A percentile compares a stretch with the other conserved stretches of the same genome.
Conservation (phyloP, 371 early-diverging fungal species). For the Haplosporangium sp. region DNA sequence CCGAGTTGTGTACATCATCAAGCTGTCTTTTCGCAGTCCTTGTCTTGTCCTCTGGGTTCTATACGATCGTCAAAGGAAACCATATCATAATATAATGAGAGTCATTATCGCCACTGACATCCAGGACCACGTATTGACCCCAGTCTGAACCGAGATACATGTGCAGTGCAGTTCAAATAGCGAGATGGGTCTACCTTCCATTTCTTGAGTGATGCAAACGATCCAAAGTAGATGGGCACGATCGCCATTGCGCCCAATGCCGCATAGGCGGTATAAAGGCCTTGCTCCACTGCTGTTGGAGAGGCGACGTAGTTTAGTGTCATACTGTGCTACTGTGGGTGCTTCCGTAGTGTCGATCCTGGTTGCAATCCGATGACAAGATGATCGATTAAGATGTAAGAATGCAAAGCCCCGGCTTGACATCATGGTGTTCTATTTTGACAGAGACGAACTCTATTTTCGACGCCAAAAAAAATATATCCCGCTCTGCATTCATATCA, state of each 20-base stretch:
- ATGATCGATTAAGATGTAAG: too few relatives aligned
- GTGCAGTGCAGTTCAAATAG: constrained; percentile 17
- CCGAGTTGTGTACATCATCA: constrained; percentile 66
- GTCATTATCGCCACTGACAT: background rate
- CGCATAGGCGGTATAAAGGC: constrained; percentile 82
- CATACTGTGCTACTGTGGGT: constrained; percentile 13
- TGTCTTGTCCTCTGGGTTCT: constrained; percentile 40
- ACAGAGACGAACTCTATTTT: too few relatives aligned
- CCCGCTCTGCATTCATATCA: too few relatives aligned
- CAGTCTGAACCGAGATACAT: background rate
- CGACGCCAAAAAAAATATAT: too few relatives aligned
- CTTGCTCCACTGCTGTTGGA: constrained; percentile 39
- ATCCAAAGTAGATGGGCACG: constrained; percentile 88
- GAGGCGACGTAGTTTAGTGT: constrained; percentile 19
- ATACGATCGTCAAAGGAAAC: background rate
- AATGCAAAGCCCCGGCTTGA: too few relatives aligned
- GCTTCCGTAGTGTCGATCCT: background rate
- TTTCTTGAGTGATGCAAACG: constrained; percentile 76
- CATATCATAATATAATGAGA: background rate
- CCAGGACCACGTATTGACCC: background rate
- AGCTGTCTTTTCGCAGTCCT: constrained; percentile 56
- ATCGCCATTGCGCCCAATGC: constrained; percentile 88
- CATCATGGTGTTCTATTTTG: too few relatives aligned
- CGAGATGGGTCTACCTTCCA: constrained; percentile 72
- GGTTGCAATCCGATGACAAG: background rate